These are phyloP conservation scores for Cordyceps javanica DNA, from an alignment of 2,329 filamentous ascomycete genomes.

Conservation along the genomic window DNA sequence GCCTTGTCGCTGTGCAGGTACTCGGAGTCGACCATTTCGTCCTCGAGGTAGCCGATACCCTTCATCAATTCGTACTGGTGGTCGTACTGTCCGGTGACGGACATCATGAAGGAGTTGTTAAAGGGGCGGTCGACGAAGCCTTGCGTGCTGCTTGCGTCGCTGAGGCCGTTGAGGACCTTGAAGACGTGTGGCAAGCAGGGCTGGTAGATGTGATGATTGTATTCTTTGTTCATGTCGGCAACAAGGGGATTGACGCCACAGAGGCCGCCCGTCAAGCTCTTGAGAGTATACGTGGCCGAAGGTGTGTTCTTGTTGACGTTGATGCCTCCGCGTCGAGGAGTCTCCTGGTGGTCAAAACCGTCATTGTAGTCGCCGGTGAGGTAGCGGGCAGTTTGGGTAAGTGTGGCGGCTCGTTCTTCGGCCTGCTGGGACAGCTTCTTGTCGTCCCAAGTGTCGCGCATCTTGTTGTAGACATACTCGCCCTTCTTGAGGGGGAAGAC, in stretches of 20 bases:
- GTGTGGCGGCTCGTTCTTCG: constrained; percentile 19
- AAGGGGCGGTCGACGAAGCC: constrained; percentile 23
- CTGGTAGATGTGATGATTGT: constrained; percentile 35
- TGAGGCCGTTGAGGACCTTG: constrained; percentile 25
- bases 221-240: constrained; percentile 36
- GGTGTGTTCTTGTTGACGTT: constrained; percentile 35
- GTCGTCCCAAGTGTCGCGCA: constrained; percentile 26
- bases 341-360: constrained; percentile 22
- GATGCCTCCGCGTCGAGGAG: constrained; percentile 29
- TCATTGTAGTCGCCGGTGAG: constrained; percentile 32
- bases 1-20: constrained; percentile 24
- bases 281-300: constrained; percentile 37
- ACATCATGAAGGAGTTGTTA: constrained; percentile 28
- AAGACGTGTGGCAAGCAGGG: constrained; percentile 36
- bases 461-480: constrained; percentile 30
- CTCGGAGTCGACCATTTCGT: constrained; percentile 23
- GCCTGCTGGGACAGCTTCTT: constrained; percentile 27
- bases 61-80: constrained; percentile 26
- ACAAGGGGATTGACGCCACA: constrained; percentile 36
- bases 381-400: constrained; percentile 28
- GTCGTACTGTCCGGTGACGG: constrained; percentile 28
- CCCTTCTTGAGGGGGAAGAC: constrained; percentile 40
- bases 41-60: constrained; percentile 24
- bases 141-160: constrained; percentile 11
- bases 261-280: constrained; percentile 34